These are phyloP conservation scores for Chlamydomonas reinhardtii DNA, from an alignment of 163 green algal species.

Conservation along the genomic window DNA sequence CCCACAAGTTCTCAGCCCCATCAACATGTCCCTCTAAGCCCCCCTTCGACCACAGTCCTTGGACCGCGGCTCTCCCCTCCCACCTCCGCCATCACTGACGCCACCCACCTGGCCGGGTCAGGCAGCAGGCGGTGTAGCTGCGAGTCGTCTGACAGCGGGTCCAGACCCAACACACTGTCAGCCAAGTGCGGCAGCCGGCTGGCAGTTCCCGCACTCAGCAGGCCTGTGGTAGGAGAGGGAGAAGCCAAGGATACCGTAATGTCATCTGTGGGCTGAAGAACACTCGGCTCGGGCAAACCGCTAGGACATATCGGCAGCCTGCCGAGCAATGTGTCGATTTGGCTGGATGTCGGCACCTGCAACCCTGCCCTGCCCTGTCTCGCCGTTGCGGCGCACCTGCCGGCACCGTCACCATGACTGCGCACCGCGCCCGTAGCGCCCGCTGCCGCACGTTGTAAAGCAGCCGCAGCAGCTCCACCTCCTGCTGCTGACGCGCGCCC, in stretches of 20 bases:
- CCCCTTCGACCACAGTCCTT: no score
- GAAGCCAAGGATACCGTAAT: neutral
- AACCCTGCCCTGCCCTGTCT: no score
- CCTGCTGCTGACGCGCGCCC: neutral
- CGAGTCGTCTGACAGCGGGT: conserved; percentile 73
- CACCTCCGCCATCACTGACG: no score
- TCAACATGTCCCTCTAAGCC: no score
- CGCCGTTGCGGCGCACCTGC: conserved; percentile 48
- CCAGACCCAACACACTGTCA: conserved; percentile 77
- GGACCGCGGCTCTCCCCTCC: neutral
- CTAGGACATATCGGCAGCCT: no score
- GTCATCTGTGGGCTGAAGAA: no score
- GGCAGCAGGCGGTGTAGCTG: conserved; percentile 69
- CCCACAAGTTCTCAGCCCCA: neutral
- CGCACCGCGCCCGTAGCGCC: conserved; percentile 40
- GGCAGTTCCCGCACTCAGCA: conserved; percentile 50
- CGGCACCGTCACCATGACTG: conserved; percentile 66
- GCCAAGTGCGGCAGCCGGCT: conserved; percentile 72
- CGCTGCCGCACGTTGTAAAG: conserved; percentile 65
- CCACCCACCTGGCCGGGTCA: conserved; percentile 61
- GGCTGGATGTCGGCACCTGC: no score
- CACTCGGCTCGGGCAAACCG: no score
- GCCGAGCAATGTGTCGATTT: no score
- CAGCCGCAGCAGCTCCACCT: conserved; percentile 56
- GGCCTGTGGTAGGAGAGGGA: conserved; percentile 36